Conservation (phyloP, 495 filamentous ascomycete genomes). For the Podospora pseudopauciseta region DNA sequence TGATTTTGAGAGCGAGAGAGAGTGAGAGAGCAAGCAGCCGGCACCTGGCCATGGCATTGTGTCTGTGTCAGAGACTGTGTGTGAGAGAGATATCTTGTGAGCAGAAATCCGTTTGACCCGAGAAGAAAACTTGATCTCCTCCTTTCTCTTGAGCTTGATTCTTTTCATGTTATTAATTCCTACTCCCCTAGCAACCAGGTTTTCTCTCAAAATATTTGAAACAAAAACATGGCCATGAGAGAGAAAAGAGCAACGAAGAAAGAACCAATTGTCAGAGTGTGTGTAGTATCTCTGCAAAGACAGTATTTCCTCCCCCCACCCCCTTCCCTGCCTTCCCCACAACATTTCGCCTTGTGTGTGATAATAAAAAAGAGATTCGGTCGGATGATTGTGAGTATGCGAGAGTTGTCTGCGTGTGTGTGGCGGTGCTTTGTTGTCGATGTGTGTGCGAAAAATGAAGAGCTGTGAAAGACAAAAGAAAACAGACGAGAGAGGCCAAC, state of each 20-base stretch:
- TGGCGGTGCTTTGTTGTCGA: neutral
- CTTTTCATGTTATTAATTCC: neutral
- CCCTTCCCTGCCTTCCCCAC: neutral
- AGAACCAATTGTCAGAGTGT: neutral
- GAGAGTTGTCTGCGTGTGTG: neutral
- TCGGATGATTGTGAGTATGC: neutral
- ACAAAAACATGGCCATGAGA: neutral
- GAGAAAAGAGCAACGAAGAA: neutral
- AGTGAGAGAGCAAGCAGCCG: neutral
- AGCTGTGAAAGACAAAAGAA: constrained; percentile 16
- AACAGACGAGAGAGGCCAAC: constrained; percentile 9
- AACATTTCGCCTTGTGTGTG: neutral
- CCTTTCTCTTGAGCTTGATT: neutral
- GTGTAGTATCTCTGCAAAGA: neutral
- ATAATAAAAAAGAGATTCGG: neutral
- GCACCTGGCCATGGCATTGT: neutral
- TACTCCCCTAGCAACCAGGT: neutral
- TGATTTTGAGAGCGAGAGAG: neutral
- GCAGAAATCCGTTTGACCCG: no score
- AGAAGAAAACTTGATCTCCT: neutral
- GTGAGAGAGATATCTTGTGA: neutral
- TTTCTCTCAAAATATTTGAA: neutral
- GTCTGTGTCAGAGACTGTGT: neutral
- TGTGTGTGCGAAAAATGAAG: neutral
- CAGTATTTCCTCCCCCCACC: neutral